Percentiles rank a stretch among this genome's conserved stretches.
phyloP scores from a whole-genome alignment of 2,329 filamentous ascomycete species.

The Neopestalotiopsis rosae region DNA sequence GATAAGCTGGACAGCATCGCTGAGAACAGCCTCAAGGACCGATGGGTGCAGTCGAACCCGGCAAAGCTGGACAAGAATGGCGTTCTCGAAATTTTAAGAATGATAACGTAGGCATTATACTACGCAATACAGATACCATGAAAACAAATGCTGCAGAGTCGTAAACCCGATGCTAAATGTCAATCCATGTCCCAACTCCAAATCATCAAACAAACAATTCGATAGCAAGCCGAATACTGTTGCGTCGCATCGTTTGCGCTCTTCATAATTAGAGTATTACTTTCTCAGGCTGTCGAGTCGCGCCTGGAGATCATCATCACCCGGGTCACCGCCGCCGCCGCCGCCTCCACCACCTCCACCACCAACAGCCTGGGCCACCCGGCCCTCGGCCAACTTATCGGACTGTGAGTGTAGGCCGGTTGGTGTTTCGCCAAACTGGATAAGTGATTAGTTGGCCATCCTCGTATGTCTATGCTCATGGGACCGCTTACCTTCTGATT shows the following conservation, averaged over 20 bases:
- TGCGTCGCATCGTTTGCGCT: neutral
- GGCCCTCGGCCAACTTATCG: slow-evolving; percentile 72
- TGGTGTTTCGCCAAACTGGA: slow-evolving; percentile 88
- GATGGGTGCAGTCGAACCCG: slow-evolving; percentile 56
- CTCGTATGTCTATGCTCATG: neutral
- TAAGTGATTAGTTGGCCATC: slow-evolving; percentile 31
- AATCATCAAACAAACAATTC: neutral
- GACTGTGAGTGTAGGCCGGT: slow-evolving; percentile 74
- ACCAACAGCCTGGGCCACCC: slow-evolving; percentile 86
- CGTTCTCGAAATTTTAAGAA: slow-evolving; percentile 55
- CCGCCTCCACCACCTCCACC: slow-evolving; percentile 49
- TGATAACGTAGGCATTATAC: slow-evolving; percentile 19
- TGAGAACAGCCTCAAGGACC: slow-evolving; percentile 53
- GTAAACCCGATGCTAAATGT: slow-evolving; percentile 18
- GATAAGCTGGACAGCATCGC: slow-evolving; percentile 55
- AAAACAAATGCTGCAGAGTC: slow-evolving; percentile 18
- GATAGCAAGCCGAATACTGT: neutral
- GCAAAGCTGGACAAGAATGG: slow-evolving; percentile 53
- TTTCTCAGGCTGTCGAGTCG: slow-evolving; percentile 84
- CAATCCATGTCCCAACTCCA: neutral
- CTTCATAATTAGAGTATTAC: slow-evolving; percentile 34
- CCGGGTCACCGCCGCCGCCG: slow-evolving; percentile 59
- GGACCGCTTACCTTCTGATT: slow-evolving; percentile 76
- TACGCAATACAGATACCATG: slow-evolving; percentile 18
- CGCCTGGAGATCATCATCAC: slow-evolving; percentile 94